A percentile compares a stretch with the other conserved stretches of the same genome.
Evolutionary conservation across 345 rosid genomes (phyloP).

Genomic region (Jatropha curcas): DNA sequence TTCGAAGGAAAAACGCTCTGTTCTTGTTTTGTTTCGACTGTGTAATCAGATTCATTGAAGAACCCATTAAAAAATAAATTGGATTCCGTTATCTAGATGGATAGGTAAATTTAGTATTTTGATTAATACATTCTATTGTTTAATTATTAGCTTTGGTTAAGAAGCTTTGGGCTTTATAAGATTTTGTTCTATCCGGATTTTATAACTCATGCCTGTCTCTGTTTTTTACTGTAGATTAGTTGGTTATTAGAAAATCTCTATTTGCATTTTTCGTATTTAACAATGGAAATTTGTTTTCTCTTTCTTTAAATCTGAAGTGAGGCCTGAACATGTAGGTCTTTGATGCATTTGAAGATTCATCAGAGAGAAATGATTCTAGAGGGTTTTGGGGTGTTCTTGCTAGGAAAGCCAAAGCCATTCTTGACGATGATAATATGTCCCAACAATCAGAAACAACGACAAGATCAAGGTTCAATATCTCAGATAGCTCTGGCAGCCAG

Average conservation of each 20-base stretch:
- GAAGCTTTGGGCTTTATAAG: not conserved
- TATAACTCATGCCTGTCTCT: not conserved
- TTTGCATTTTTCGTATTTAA: not conserved
- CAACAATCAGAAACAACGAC: conserved; percentile 32
- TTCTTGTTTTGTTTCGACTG: not conserved
- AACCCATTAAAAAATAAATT: not conserved
- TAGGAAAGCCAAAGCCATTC: conserved; percentile 79
- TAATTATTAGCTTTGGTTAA: not conserved
- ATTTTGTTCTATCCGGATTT: not conserved
- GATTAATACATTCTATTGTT: not conserved
- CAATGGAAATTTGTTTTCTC: not conserved
- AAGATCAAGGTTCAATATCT: conserved; percentile 37
- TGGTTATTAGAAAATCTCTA: not conserved
- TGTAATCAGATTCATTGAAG: not conserved
- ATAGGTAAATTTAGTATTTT: no score
- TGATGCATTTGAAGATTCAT: conserved; percentile 59
- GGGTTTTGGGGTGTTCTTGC: conserved; percentile 90
- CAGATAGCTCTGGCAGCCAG: conserved; percentile 47
- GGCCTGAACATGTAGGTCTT: conserved; percentile 52
- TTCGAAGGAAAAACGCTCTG: not conserved
- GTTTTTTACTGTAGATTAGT: not conserved
- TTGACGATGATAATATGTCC: conserved; percentile 63
- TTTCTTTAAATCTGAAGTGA: conserved; percentile 6
- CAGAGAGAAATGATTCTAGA: conserved; percentile 39
- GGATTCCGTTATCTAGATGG: no score